Evolutionary conservation across 192 early-diverging fungal genomes (phyloP).

Genomic region (Backusella macrospora): DNA sequence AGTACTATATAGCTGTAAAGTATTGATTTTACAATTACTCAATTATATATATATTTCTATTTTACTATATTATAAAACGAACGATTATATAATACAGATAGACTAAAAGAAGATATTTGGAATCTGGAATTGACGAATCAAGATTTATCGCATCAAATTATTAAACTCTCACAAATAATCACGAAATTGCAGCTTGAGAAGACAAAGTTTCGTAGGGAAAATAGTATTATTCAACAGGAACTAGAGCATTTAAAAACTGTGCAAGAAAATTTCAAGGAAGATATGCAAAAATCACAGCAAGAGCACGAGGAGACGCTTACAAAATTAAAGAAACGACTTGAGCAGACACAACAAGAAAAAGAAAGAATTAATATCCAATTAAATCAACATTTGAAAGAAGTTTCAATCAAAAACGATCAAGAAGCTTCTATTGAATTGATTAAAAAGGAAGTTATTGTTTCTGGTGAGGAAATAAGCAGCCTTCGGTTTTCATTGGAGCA

Average conservation of each 20-base stretch:
- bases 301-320: slow-evolving; percentile 29
- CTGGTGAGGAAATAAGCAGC: slow-evolving; percentile 27
- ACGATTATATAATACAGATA: slow-evolving; percentile 22
- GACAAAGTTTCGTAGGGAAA: slow-evolving; percentile 23
- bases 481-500: slow-evolving; percentile 35
- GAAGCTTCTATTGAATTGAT: neutral
- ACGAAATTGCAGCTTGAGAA: slow-evolving; percentile 27
- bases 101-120: slow-evolving; percentile 38
- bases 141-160: slow-evolving; percentile 31
- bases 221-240: slow-evolving; percentile 23
- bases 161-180: slow-evolving; percentile 31
- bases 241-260: slow-evolving; percentile 24
- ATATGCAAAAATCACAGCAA: slow-evolving; percentile 13
- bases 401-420: slow-evolving; percentile 30
- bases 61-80: neutral
- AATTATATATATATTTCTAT: neutral
- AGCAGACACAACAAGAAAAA: slow-evolving; percentile 49
- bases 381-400: slow-evolving; percentile 57
- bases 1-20: too few relatives aligned
- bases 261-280: slow-evolving; percentile 25
- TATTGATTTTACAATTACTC: neutral
- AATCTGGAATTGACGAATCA: slow-evolving; percentile 39
- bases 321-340: slow-evolving; percentile 56
- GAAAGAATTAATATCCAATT: slow-evolving; percentile 59
- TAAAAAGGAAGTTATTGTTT: neutral